Evolutionary conservation across 139 green algal species (phyloP), one percentile per base, ranked within the genome.

Genomic region (Volvox africanus): DNA sequence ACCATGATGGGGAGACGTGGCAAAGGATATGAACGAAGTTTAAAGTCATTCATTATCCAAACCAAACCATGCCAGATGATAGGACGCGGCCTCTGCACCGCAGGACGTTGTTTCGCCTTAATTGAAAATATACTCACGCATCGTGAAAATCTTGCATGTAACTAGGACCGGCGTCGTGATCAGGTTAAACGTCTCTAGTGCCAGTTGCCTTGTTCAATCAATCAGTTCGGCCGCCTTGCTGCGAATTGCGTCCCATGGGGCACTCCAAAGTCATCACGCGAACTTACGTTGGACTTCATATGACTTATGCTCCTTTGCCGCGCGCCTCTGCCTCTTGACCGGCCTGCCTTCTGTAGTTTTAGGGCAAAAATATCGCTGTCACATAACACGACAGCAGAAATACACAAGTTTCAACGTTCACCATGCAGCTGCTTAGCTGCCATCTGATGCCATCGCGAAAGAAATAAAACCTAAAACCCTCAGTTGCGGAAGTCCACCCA

Each of bases 281-380:
- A 61, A 69, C 79, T 85, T 36, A 85, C 79, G 22, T 32, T 20
- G 79, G 77, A 36, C 73, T 80, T 36, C 16, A 30, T 24, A 81
- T 30, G 75, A 44, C 44, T 18, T 50, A 13, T 2, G 30, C 75
- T 18, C 61, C 61, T 17, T 78, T 62, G 82, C 82, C 82, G 30
- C 62, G 82, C 32, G 61, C 30, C 82, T 87, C 61, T 18, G 82
- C 82, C 32, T 87, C 82, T 17, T 61, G 82, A 9, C 82, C 82
- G 12, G 61, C 61, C 1, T 87, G 82, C 82, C 61, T 87, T 62
- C 82, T 87, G 82, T 33, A 22, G 2, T 16, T 18, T 20, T 16
- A 12, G 67, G 24, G 14, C 24, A 28, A 75, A 75, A 14, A 28
- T n/a, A n/a, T n/a, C 44, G 44, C 44, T 55, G 9, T 55, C 5